Evolutionary conservation across 306 rosid genomes (phyloP).

Genomic region (Trichosanthes truncata): DNA sequence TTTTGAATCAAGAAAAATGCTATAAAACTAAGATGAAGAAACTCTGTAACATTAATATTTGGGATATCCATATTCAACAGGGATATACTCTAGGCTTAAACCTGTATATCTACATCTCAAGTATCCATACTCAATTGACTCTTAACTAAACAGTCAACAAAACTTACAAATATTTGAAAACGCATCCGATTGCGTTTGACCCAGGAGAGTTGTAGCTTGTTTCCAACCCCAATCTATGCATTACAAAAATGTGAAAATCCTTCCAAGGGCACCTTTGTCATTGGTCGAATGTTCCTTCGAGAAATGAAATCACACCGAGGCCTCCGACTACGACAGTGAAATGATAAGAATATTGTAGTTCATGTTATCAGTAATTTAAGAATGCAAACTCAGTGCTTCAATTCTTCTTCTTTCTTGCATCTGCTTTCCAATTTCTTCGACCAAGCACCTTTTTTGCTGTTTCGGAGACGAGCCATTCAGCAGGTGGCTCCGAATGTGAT

Average conservation of each 20-base stretch:
- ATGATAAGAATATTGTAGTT: background rate
- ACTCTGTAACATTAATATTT: background rate
- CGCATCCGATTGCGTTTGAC: background rate
- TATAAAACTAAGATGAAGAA: background rate
- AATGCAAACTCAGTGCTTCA: constrained; percentile 11
- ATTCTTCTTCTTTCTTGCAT: constrained; percentile 63
- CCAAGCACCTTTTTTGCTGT: constrained; percentile 28
- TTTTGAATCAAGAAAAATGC: no score
- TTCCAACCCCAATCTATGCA: background rate
- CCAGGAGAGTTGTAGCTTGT: background rate
- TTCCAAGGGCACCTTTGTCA: background rate
- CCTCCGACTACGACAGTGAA: background rate
- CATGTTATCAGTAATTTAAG: background rate
- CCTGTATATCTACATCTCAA: constrained; percentile 7
- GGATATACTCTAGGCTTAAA: background rate
- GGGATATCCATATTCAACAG: background rate
- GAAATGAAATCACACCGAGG: background rate
- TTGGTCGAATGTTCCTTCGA: background rate
- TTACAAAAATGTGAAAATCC: background rate
- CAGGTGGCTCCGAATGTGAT: constrained; percentile 19
- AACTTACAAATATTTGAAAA: background rate
- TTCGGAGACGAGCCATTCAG: constrained; percentile 16
- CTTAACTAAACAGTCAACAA: background rate
- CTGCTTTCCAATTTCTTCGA: constrained; percentile 89
- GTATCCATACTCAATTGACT: background rate